A percentile compares a stretch with the other conserved stretches of the same genome.
Conservation (phyloP, 305 asterid species). For the Fraxinus sp. region DNA sequence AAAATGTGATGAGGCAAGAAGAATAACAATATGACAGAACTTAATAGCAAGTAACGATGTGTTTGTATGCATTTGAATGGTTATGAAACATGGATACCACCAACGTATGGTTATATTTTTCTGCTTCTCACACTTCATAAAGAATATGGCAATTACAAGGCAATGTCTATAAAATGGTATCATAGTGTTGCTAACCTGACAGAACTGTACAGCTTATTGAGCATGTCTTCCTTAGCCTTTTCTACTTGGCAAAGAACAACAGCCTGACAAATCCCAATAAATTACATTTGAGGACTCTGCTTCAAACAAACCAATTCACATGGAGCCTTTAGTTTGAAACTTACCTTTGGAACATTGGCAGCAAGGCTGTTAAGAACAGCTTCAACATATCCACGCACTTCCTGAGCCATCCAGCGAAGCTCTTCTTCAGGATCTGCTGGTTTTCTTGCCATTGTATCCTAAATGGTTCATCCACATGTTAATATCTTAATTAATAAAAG, state of each 20-base stretch:
- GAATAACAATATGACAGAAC: neutral
- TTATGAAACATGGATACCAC: neutral
- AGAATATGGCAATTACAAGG: neutral
- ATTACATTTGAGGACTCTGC: conserved; percentile 18
- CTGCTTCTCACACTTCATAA: neutral
- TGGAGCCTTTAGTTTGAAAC: conserved; percentile 10
- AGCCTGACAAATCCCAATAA: conserved; percentile 57
- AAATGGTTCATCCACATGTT: conserved; percentile 19
- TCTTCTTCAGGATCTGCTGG: conserved; percentile 99
- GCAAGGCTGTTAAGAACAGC: conserved; percentile 99
- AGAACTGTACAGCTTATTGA: conserved; percentile 85
- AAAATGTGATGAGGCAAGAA: conserved; percentile 10
- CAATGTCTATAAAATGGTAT: neutral
- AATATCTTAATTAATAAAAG: neutral
- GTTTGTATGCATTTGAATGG: conserved; percentile 14
- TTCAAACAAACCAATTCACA: conserved; percentile 20
- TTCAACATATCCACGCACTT: conserved; percentile 99
- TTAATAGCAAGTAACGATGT: neutral
- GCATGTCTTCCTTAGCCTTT: conserved; percentile 99
- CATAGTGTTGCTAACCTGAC: conserved; percentile 53
- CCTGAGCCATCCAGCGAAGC: conserved; percentile 99
- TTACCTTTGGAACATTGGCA: conserved; percentile 97
- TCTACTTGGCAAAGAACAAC: conserved; percentile 99
- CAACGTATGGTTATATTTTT: neutral
- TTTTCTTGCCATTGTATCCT: conserved; percentile 95